Evolutionary conservation across 768 basidiomycete species (phyloP).

Genomic region (Xerocomus brunneocitrinus): DNA sequence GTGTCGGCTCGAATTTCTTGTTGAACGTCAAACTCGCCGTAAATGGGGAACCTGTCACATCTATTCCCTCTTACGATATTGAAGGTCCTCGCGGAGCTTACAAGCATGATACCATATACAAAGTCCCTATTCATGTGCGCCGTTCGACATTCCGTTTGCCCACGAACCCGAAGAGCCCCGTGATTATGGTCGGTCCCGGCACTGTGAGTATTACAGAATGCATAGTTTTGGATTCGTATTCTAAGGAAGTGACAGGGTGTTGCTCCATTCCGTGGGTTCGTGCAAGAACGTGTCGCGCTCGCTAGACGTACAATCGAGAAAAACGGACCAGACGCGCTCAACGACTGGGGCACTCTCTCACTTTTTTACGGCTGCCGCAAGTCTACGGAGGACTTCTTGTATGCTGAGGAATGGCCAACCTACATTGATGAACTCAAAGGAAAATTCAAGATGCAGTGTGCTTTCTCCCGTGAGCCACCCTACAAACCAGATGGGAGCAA

Average conservation of each 20-base stretch:
- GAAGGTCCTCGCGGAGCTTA: slow-evolving; percentile 89
- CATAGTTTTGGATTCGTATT: neutral
- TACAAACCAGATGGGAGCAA: slow-evolving; percentile 89
- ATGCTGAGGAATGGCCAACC: slow-evolving; percentile 91
- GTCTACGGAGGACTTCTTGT: slow-evolving; percentile 86
- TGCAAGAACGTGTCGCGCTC: slow-evolving; percentile 95
- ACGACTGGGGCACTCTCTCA: slow-evolving; percentile 92
- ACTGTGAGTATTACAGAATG: slow-evolving; percentile 58
- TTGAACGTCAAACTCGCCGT: slow-evolving; percentile 83
- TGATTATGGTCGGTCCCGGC: slow-evolving; percentile 99
- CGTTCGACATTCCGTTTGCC: slow-evolving; percentile 96
- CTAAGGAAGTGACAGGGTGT: slow-evolving; percentile 64
- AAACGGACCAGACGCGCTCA: slow-evolving; percentile 88
- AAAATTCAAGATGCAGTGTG: slow-evolving; percentile 84
- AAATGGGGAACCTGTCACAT: slow-evolving; percentile 51
- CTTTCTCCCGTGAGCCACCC: slow-evolving; percentile 86
- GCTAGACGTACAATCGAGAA: slow-evolving; percentile 93
- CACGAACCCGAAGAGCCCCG: slow-evolving; percentile 95
- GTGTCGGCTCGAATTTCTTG: slow-evolving; percentile 93
- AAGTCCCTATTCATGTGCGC: slow-evolving; percentile 90
- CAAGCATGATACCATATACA: slow-evolving; percentile 63
- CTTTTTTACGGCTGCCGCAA: slow-evolving; percentile 96
- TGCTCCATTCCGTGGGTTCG: slow-evolving; percentile 98
- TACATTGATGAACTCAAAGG: slow-evolving; percentile 84
- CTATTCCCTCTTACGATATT: slow-evolving; percentile 73